Conservation (phyloP, 2,329 filamentous ascomycete species). For the Fusarium equiseti region DNA sequence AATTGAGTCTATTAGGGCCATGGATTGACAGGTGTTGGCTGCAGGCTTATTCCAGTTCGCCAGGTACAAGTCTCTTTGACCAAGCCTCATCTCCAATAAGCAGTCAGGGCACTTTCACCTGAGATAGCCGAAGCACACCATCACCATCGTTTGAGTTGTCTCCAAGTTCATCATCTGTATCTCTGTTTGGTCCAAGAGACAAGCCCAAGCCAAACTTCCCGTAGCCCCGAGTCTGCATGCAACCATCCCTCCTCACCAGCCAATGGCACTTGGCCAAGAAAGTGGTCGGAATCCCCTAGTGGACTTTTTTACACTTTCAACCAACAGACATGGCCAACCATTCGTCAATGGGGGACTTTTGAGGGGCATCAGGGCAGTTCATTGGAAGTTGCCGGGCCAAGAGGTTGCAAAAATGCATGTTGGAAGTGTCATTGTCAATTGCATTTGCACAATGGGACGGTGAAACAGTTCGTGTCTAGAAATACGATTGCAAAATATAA, state of each 20-base stretch:
- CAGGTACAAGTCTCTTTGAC: slow-evolving; percentile 14
- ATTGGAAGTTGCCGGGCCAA: slow-evolving; percentile 25
- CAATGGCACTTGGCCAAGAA: slow-evolving; percentile 29
- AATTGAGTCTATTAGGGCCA: not conserved
- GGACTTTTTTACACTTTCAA: slow-evolving; percentile 36
- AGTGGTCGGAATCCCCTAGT: slow-evolving; percentile 35
- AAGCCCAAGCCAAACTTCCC: slow-evolving; percentile 18
- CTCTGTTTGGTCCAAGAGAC: slow-evolving; percentile 2
- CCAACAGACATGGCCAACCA: slow-evolving; percentile 34
- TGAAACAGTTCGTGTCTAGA: slow-evolving; percentile 1
- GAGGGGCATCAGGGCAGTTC: slow-evolving; percentile 14
- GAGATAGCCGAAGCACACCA: slow-evolving; percentile 21
- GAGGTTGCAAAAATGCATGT: slow-evolving; percentile 6
- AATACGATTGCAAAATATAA: slow-evolving; percentile 14
- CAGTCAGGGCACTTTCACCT: slow-evolving; percentile 4
- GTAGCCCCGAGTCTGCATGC: slow-evolving; percentile 14
- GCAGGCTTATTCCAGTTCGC: slow-evolving; percentile 25
- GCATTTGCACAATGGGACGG: slow-evolving; percentile 3
- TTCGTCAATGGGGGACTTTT: slow-evolving; percentile 22
- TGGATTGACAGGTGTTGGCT: slow-evolving; percentile 21
- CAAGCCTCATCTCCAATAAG: slow-evolving; percentile 20
- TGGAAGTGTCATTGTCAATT: slow-evolving; percentile 11
- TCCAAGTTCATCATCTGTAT: slow-evolving; percentile 8
- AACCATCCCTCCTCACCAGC: slow-evolving; percentile 17
- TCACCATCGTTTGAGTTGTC: slow-evolving; percentile 7